Base-by-base conservation (phyloP, 2,329 filamentous ascomycete genomes). In the Arthroderma uncinatum region DNA sequence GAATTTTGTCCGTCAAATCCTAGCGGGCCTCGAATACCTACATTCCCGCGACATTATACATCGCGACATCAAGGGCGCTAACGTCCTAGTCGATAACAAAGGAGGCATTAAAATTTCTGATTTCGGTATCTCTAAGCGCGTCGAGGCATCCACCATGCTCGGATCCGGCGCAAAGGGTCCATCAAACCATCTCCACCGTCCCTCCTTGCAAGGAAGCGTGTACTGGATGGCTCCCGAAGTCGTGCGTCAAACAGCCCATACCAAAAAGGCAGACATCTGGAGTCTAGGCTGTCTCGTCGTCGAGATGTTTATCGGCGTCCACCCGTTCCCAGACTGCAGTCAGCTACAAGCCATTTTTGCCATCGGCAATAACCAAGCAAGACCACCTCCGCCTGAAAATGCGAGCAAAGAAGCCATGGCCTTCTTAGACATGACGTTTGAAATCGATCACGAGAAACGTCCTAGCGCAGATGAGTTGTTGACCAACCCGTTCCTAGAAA, bases 201-300 rank as follows among this genome's bases (percentile, higher is more conserved):
- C 83, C 9, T 97, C 92, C 1, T 81, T 98, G 2, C 93, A 98
- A 71, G 93, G 93, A 12, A 96, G 90, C 25, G 93, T 98, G 55
- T 98, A 96, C 76, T 98, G 93, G 93, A 98, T 98, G 93, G 93
- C 93, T 0, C 93, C 93, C 7, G 93, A 98, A 75, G 93, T 98
- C 19, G 93, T 98, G 61, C 93, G 93, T 67, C 93, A 97, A 74
- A 97, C 92, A 2, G 91, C 90, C 4, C 96, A 98, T 74, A 97
- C 92, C 4, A 89, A 92, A 74, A 97, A 97, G 76, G 93, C 93
- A 12, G 93, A 98, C 67, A 98, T 98, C 65, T 98, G 93, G 93
- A 95, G 89, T 48, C 81, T 98, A 23, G 93, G 93, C 34, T 98
- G 93, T 70, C 78, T 98, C 54, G 89, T 98, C 12, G 92, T 98